Percentiles rank a stretch among this genome's conserved stretches.
phyloP scores from a whole-genome alignment of 371 early-diverging fungal genomes.

The Apophysomyces elegans region DNA sequence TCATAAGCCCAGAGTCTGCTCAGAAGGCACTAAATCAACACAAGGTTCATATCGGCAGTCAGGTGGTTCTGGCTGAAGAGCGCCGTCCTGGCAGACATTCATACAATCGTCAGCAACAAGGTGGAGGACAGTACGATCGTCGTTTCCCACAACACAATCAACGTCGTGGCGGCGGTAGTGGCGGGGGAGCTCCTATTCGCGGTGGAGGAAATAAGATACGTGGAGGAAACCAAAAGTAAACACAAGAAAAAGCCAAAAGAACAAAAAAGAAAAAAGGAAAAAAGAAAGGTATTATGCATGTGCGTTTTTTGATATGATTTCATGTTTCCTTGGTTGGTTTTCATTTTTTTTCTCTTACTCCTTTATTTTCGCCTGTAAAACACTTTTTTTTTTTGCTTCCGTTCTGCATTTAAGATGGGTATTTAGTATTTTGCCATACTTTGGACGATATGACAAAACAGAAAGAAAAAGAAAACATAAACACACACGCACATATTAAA shows the following conservation, averaged over 20 bases:
- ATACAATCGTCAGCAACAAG: constrained; percentile 20
- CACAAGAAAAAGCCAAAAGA: too few species aligned
- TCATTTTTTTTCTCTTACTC: not conserved
- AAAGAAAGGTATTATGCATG: not conserved
- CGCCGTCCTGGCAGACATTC: constrained; percentile 26
- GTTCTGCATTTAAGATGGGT: not conserved
- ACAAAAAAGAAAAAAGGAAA: too few species aligned
- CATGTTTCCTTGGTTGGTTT: constrained; percentile 2
- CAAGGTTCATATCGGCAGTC: constrained; percentile 26
- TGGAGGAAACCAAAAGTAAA: constrained; percentile 12
- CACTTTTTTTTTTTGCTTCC: not conserved
- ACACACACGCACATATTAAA: not conserved
- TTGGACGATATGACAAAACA: not conserved
- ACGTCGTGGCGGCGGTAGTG: constrained; percentile 25
- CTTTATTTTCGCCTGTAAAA: constrained; percentile 13
- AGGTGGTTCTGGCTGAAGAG: constrained; percentile 33
- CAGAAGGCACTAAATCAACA: constrained; percentile 33
- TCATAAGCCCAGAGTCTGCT: constrained; percentile 22
- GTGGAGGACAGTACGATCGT: constrained; percentile 23
- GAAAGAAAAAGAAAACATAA: not conserved
- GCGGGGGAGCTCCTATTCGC: not conserved
- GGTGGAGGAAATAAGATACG: constrained; percentile 2
- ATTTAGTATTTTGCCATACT: not conserved
- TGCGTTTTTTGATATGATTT: not conserved
- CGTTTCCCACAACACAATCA: constrained; percentile 23